phyloP scores from a whole-genome alignment of 148 eudicot genomes.

The Polygonum aviculare region DNA sequence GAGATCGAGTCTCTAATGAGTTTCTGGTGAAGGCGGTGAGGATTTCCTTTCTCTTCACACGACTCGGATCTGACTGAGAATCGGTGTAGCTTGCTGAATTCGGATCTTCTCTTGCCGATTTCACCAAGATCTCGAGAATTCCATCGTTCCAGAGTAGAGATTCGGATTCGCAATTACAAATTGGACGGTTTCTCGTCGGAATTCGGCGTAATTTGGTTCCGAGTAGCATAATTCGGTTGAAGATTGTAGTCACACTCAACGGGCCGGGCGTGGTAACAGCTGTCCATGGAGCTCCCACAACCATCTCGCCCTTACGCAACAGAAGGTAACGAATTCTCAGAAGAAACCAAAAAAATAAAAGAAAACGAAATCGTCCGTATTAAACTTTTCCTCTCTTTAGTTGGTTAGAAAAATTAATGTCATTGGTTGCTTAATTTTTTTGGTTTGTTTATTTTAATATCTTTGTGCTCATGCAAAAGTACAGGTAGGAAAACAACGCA shows the following conservation, averaged over 20 bases:
- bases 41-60: not conserved
- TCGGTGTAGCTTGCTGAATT: not conserved
- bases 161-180: not conserved
- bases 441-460: not conserved
- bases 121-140: constrained; percentile 1
- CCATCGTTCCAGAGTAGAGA: not conserved
- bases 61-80: not conserved
- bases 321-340: constrained; percentile 36
- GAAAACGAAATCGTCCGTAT: not conserved
- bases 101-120: not conserved
- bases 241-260: not conserved
- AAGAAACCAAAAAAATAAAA: constrained; percentile 8
- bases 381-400: not conserved
- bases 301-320: constrained; percentile 51
- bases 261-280: not conserved
- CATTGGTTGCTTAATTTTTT: not conserved
- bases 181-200: not conserved
- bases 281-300: constrained; percentile 75
- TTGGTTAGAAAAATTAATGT: not conserved
- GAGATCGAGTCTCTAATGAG: not conserved
- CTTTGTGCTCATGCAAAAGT: constrained; percentile 12
- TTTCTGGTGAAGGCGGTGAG: not conserved
- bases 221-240: not conserved
- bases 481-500: constrained; percentile 76
- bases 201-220: not conserved